Percentiles rank a stretch among this genome's conserved stretches.
Conservation (phyloP, 2,329 filamentous ascomycete species). For the Neophaeococcomyces aloes region DNA sequence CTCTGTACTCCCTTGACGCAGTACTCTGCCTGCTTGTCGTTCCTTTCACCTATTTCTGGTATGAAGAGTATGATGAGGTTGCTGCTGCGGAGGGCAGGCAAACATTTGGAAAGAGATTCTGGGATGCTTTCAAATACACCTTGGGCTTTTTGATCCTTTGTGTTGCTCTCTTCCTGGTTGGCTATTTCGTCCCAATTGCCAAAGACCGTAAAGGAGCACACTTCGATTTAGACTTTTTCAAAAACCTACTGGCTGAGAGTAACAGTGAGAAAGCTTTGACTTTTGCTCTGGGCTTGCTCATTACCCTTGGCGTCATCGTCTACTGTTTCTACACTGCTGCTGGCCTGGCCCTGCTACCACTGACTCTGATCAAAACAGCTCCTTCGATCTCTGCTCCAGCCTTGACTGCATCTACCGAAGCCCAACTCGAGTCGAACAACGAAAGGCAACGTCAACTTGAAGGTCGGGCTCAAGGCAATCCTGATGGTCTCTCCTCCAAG, state of each 20-base stretch:
- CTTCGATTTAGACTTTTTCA: conserved; percentile 85
- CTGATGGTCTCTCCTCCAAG: conserved; percentile 66
- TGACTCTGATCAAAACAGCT: conserved; percentile 84
- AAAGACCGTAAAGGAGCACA: conserved; percentile 55
- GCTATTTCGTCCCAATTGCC: conserved; percentile 83
- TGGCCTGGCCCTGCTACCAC: conserved; percentile 77
- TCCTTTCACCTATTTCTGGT: conserved; percentile 96
- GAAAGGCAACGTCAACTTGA: conserved; percentile 89
- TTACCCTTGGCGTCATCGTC: conserved; percentile 73
- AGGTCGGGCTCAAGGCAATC: conserved; percentile 65
- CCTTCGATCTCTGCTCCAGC: conserved; percentile 75
- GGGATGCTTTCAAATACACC: conserved; percentile 85
- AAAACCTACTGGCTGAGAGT: conserved; percentile 65
- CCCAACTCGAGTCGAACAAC: conserved; percentile 74
- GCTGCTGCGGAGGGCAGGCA: conserved; percentile 70
- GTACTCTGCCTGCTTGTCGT: conserved; percentile 80
- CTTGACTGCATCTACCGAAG: conserved; percentile 63
- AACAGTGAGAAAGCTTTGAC: conserved; percentile 86
- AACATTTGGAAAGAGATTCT: conserved; percentile 59
- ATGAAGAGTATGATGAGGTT: conserved; percentile 92
- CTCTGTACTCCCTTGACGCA: conserved; percentile 82
- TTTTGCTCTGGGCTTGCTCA: conserved; percentile 78
- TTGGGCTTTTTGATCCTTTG: conserved; percentile 65
- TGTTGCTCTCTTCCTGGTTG: conserved; percentile 74
- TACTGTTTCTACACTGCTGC: conserved; percentile 83